Evolutionary conservation across 805 yeast genomes (phyloP).

Genomic region (Metschnikowia matae): DNA sequence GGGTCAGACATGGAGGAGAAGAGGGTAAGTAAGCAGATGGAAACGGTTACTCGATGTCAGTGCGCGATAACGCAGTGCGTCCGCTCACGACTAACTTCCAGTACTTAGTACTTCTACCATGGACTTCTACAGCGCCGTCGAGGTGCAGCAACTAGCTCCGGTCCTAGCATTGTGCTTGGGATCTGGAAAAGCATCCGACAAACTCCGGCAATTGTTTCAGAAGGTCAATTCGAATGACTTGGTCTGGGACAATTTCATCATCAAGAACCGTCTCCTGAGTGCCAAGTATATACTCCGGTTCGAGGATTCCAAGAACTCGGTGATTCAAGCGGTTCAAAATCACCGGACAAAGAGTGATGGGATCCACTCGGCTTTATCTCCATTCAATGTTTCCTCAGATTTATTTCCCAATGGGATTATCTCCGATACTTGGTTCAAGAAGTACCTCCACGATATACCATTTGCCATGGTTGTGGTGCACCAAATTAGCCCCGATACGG

Average conservation of each 20-base stretch:
- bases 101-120: conserved; percentile 15
- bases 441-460: conserved; percentile 30
- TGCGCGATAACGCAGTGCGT: conserved; percentile 2
- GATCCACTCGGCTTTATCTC: conserved; percentile 32
- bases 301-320: conserved; percentile 3
- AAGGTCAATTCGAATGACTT: conserved; percentile 18
- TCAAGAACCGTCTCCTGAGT: conserved; percentile 33
- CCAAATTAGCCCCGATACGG: conserved; percentile 13
- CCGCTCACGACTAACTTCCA: not conserved
- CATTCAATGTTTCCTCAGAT: conserved; percentile 31
- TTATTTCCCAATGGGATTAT: conserved; percentile 27
- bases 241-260: conserved; percentile 37
- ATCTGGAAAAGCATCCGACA: conserved; percentile 7
- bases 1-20: conserved; percentile 60
- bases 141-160: conserved; percentile 36
- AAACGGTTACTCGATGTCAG: not conserved
- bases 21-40: not conserved
- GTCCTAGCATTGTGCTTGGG: conserved; percentile 18
- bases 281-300: conserved; percentile 27
- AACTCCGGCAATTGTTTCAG: conserved; percentile 7
- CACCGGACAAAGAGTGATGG: conserved; percentile 8
- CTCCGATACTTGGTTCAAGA: conserved; percentile 32
- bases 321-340: conserved; percentile 2
- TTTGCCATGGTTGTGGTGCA: conserved; percentile 26
- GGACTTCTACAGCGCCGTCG: conserved; percentile 30